Conservation (phyloP, 1,139 yeast species). For the Zygoascus hellenicus region DNA sequence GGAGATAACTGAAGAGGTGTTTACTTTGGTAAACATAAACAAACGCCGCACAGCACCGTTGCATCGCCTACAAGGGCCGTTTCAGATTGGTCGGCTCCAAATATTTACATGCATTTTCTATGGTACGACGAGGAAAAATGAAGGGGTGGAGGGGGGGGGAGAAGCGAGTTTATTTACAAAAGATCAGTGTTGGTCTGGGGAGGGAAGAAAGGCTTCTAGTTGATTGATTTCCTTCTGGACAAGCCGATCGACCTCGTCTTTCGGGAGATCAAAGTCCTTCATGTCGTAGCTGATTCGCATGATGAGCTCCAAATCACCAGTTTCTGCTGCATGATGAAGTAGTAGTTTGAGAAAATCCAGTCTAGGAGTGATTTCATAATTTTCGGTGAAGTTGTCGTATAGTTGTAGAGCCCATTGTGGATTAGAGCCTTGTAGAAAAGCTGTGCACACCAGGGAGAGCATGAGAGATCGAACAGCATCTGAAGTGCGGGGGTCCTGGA, state of each 20-base stretch:
- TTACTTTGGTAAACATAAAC: too few relatives aligned
- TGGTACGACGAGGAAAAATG: too few relatives aligned
- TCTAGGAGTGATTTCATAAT: slow-evolving; percentile 20
- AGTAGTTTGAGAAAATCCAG: slow-evolving; percentile 25
- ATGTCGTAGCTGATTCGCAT: slow-evolving; percentile 13
- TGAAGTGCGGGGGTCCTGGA: slow-evolving; percentile 16
- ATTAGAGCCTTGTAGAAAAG: slow-evolving; percentile 11
- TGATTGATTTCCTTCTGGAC: not conserved
- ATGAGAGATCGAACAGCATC: slow-evolving; percentile 24
- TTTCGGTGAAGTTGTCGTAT: slow-evolving; percentile 16
- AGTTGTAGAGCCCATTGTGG: slow-evolving; percentile 14
- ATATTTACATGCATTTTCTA: too few relatives aligned
- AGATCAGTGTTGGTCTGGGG: not conserved
- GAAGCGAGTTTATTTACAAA: not conserved
- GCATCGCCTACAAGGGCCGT: too few relatives aligned
- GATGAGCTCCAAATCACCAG: slow-evolving; percentile 9
- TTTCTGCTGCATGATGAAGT: slow-evolving; percentile 14
- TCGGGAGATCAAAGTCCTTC: slow-evolving; percentile 14
- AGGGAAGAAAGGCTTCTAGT: not conserved
- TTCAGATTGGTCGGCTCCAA: too few relatives aligned
- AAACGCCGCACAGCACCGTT: too few relatives aligned
- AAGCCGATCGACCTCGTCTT: slow-evolving; percentile 1
- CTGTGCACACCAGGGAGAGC: slow-evolving; percentile 24
- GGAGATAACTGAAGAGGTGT: too few relatives aligned
- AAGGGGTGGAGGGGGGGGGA: not conserved